Base-by-base conservation (phyloP, 345 rosid species). In the Heritiera littoralis region DNA sequence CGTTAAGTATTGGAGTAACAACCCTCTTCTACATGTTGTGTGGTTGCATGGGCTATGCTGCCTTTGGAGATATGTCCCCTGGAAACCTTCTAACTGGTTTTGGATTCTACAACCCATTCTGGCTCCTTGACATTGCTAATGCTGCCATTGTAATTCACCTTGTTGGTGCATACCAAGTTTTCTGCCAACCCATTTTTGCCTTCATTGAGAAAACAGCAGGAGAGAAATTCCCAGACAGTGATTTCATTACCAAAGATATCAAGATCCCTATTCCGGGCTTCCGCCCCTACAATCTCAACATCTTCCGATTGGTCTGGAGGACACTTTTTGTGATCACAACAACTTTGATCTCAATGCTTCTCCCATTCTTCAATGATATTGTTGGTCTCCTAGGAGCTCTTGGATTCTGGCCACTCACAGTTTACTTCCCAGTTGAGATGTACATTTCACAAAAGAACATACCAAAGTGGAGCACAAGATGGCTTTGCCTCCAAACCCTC, bases 121-220 rank as follows among this genome's bases (percentile, higher is more conserved):
- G 98, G 98, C 89, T 93, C 10, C 89, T 95, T n/a, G 97, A 95
- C 89, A 87, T 93, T 61, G 98, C 95, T 6, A 95, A 95, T 49
- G 82, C 86, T 1, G 97, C 98, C 58, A 88, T 95, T 45, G 89
- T 91, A 0, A 76, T 95, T 69, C 98, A 95, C 88, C 89, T 93
- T 15, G 83, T 92, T 3, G 98, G 94, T 6, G 98, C 97, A 9
- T 95, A 95, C 90, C 98, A 95, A 84, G 98, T 95, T 75, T 93
- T 9, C 83, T 92, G 97, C 84, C 98, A 94, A 78, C 98, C 98
- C 46, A 83, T 95, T 15, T 95, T 89, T 15, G 88, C 94, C 23
- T 95, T 95, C 86, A 35, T 95, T 0, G 98, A 95, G 79, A 92
- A 87, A 78, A 15, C 74, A 72, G 92, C 93, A 1, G 55, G 77